These are phyloP conservation scores for Heliamphora pulchella DNA, from an alignment of 179 eudicot species.

Conservation along the genomic window DNA sequence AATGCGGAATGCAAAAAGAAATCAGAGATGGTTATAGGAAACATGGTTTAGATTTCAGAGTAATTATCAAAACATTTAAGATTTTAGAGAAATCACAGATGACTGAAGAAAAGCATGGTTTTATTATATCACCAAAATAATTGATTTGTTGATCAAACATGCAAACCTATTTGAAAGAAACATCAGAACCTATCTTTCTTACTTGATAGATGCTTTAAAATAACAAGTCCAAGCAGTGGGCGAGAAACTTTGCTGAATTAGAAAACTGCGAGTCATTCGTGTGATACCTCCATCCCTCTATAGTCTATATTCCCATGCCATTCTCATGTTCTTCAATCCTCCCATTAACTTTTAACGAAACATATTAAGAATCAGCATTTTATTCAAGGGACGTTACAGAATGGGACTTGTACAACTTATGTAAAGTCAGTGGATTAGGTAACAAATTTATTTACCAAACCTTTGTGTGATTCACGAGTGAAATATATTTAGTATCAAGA, in stretches of 20 bases:
- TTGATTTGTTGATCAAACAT: too few relatives aligned
- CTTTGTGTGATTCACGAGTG: too few relatives aligned
- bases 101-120: neutral
- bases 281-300: neutral
- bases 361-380: too few relatives aligned
- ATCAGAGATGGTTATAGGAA: neutral
- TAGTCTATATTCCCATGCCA: neutral
- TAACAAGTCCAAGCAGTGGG: neutral
- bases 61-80: neutral
- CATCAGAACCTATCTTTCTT: neutral
- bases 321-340: neutral
- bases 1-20: neutral
- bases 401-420: too few relatives aligned
- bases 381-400: too few relatives aligned
- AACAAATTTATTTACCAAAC: too few relatives aligned
- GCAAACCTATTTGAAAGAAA: neutral
- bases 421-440: too few relatives aligned
- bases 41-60: neutral
- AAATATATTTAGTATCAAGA: too few relatives aligned
- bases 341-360: too few relatives aligned
- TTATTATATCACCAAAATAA: neutral
- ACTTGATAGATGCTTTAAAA: neutral
- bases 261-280: neutral
- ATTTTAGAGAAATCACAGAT: neutral
- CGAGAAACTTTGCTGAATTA: neutral